Percentiles rank a stretch among this genome's conserved stretches.
phyloP scores from a whole-genome alignment of 2,329 filamentous ascomycete genomes.

The Trichoderma simmonsii region DNA sequence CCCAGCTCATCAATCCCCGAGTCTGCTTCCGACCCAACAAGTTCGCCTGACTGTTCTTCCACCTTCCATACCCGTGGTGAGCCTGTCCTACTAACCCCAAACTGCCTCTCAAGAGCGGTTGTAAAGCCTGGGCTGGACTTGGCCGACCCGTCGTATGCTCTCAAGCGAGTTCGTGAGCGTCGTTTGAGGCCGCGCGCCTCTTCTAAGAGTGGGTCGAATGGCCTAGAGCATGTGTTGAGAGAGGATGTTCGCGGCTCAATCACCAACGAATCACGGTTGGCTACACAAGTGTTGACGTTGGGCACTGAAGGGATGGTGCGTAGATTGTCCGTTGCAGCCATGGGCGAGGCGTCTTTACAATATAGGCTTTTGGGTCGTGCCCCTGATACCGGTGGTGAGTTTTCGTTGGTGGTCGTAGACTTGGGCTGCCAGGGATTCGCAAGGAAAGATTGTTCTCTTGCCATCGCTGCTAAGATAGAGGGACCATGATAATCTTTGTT shows the following conservation, averaged over 20 bases:
- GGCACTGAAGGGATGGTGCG: slow-evolving; percentile 29
- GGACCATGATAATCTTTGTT: not conserved
- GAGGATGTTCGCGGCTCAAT: slow-evolving; percentile 27
- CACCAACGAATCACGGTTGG: not conserved
- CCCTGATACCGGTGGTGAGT: slow-evolving; percentile 10
- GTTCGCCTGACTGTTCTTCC: not conserved
- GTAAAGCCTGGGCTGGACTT: slow-evolving; percentile 32
- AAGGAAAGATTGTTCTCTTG: not conserved
- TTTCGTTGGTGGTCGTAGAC: slow-evolving; percentile 15
- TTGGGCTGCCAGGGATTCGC: not conserved
- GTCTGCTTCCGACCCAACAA: not conserved
- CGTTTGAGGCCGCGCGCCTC: slow-evolving; percentile 23
- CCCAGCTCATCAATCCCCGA: not conserved
- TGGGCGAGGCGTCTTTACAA: slow-evolving; percentile 1
- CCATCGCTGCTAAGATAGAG: not conserved
- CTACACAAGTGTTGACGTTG: slow-evolving; percentile 16
- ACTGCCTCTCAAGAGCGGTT: slow-evolving; percentile 23
- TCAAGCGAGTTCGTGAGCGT: slow-evolving; percentile 22
- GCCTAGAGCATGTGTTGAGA: slow-evolving; percentile 25
- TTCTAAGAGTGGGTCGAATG: slow-evolving; percentile 20
- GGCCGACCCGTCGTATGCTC: slow-evolving; percentile 22
- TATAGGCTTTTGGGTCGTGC: not conserved
- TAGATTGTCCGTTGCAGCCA: slow-evolving; percentile 22
- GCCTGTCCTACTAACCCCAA: slow-evolving; percentile 22
- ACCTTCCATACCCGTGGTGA: slow-evolving; percentile 21